A percentile compares a stretch with the other conserved stretches of the same genome.
phyloP scores from a whole-genome alignment of 1,139 yeast species.

The Geotrichum phurueaensis region DNA sequence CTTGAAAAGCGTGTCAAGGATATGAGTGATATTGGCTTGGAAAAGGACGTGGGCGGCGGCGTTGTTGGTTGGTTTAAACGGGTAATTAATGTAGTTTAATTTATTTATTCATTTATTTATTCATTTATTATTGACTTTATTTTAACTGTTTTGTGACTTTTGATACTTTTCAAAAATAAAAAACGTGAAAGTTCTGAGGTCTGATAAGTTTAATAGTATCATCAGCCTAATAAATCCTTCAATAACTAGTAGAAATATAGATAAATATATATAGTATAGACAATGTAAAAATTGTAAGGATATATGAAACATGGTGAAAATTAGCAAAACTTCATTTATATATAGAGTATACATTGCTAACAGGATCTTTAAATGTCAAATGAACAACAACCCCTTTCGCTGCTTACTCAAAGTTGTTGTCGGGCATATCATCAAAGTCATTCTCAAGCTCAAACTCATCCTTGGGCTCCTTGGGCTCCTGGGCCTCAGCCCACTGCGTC shows the following conservation, averaged over 20 bases:
- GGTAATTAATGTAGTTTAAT: background rate
- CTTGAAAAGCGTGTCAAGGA: slow-evolving; percentile 31
- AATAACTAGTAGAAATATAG: background rate
- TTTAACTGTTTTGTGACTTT: background rate
- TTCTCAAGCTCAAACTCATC: slow-evolving; percentile 63
- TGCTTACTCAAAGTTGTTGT: slow-evolving; percentile 5
- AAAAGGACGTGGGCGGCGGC: background rate
- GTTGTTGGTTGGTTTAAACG: background rate
- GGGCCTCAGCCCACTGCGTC: slow-evolving; percentile 95
- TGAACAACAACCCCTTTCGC: background rate
- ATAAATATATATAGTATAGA: too few relatives aligned
- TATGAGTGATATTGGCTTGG: background rate
- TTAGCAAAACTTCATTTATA: background rate
- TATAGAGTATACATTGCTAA: background rate
- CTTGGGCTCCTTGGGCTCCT: slow-evolving; percentile 92
- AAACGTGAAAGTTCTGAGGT: background rate
- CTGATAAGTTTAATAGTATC: too few relatives aligned
- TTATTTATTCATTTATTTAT: background rate
- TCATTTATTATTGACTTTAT: background rate
- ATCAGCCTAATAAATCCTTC: too few relatives aligned
- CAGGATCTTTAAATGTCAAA: background rate
- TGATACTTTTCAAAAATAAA: background rate
- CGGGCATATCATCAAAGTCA: slow-evolving; percentile 12
- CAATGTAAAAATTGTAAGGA: background rate
- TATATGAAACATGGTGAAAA: background rate